These are phyloP conservation scores for Trypanosoma avium DNA, from an alignment of 208 protist species.

Conservation along the genomic window DNA sequence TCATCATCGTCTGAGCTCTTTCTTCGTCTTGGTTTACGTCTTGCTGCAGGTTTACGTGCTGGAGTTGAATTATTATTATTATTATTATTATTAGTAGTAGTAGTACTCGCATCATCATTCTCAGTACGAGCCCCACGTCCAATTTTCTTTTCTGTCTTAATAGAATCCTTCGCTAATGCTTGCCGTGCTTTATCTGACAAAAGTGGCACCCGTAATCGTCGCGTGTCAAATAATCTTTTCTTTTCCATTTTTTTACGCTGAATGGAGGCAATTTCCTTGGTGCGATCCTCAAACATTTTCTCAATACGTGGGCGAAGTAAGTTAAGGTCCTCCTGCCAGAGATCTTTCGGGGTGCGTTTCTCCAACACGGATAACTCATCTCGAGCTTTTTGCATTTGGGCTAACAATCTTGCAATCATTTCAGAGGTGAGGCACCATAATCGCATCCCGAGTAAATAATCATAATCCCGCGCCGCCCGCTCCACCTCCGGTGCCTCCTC, in stretches of 20 bases:
- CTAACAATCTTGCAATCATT: slow-evolving; percentile 92
- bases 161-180: slow-evolving; percentile 65
- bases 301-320: slow-evolving; percentile 62
- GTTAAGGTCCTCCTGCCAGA: slow-evolving; percentile 90
- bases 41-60: slow-evolving; percentile 18
- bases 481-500: slow-evolving; percentile 57
- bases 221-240: slow-evolving; percentile 72
- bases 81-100: slow-evolving; percentile 8
- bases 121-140: not conserved
- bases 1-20: slow-evolving; percentile 43
- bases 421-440: slow-evolving; percentile 98
- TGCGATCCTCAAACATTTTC: slow-evolving; percentile 60
- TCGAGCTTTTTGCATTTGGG: slow-evolving; percentile 76
- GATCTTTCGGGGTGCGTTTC: slow-evolving; percentile 68
- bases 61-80: not conserved
- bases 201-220: slow-evolving; percentile 77
- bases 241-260: slow-evolving; percentile 86
- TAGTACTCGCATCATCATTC: not conserved
- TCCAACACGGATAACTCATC: slow-evolving; percentile 81
- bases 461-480: slow-evolving; percentile 89
- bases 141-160: slow-evolving; percentile 46
- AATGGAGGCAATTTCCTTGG: slow-evolving; percentile 67
- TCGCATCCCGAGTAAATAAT: slow-evolving; percentile 99
- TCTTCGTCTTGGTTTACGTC: slow-evolving; percentile 39
- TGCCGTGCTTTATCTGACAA: slow-evolving; percentile 83